These are phyloP conservation scores for Aethionema arabicum DNA, from an alignment of 345 rosid species.

Conservation along the genomic window DNA sequence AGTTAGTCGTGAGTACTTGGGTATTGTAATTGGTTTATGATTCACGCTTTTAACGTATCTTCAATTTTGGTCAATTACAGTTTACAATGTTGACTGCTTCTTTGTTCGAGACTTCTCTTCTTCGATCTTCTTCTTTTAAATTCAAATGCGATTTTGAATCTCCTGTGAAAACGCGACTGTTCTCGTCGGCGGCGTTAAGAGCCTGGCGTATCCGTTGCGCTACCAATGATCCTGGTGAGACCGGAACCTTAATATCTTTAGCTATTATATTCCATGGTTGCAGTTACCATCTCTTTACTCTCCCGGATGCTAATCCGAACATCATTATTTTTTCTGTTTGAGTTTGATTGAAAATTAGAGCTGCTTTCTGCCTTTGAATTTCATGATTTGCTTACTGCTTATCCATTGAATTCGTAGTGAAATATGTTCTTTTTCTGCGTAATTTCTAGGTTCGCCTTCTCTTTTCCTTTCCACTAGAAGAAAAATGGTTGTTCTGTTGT, in stretches of 20 bases:
- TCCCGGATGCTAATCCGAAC: too few species aligned
- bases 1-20: too few species aligned
- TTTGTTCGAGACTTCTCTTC: slow-evolving; percentile 16
- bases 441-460: slow-evolving; percentile 30
- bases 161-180: slow-evolving; percentile 42
- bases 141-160: slow-evolving; percentile 36
- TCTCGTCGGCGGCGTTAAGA: slow-evolving; percentile 30
- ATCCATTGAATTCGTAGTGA: background rate
- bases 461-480: slow-evolving; percentile 43
- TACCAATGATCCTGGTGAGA: slow-evolving; percentile 35
- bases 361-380: background rate
- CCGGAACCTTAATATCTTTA: background rate
- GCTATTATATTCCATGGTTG: background rate
- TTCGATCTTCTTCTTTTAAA: slow-evolving; percentile 23
- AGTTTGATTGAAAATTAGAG: background rate
- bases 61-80: background rate
- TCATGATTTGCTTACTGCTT: too few species aligned
- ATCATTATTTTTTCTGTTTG: background rate
- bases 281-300: background rate
- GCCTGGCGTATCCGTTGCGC: slow-evolving; percentile 27
- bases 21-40: too few species aligned
- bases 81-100: slow-evolving; percentile 30
- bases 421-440: background rate
- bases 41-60: too few species aligned
- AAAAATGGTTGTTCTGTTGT: slow-evolving; percentile 42